These are phyloP conservation scores for Mycena citricolor DNA, from an alignment of 1,284 basidiomycete genomes.

Conservation along the genomic window DNA sequence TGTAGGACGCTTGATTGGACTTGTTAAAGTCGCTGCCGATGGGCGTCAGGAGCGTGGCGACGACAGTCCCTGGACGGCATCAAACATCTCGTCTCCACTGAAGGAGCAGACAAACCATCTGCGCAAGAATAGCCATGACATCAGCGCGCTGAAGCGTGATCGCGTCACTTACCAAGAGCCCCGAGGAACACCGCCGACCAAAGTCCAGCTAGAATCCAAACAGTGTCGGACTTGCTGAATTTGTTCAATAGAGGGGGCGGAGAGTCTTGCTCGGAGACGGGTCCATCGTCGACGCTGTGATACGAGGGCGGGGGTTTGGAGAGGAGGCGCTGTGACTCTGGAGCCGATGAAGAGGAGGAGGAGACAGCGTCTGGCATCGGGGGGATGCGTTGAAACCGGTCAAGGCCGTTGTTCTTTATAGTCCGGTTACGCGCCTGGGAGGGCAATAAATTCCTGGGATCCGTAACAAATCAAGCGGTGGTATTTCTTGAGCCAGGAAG, in stretches of 20 bases:
- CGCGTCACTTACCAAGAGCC: slow-evolving; percentile 59
- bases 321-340: slow-evolving; percentile 44
- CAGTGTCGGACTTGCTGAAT: slow-evolving; percentile 51
- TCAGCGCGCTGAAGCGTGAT: slow-evolving; percentile 51
- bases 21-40: slow-evolving; percentile 80
- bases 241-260: slow-evolving; percentile 38
- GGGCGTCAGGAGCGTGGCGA: slow-evolving; percentile 75
- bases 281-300: slow-evolving; percentile 39
- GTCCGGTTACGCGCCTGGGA: slow-evolving; percentile 51
- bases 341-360: slow-evolving; percentile 34
- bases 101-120: slow-evolving; percentile 61
- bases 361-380: slow-evolving; percentile 47
- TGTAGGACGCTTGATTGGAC: slow-evolving; percentile 80
- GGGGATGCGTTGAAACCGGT: slow-evolving; percentile 16
- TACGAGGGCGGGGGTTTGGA: slow-evolving; percentile 44
- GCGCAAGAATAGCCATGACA: slow-evolving; percentile 13
- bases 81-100: slow-evolving; percentile 73
- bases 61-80: slow-evolving; percentile 62
- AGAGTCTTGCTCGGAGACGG: slow-evolving; percentile 32
- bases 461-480: slow-evolving; percentile 37
- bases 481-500: slow-evolving; percentile 14
- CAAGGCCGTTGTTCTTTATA: slow-evolving; percentile 20
- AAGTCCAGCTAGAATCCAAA: slow-evolving; percentile 71
- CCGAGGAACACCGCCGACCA: slow-evolving; percentile 82
- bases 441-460: slow-evolving; percentile 34